These are phyloP conservation scores for Russula olivacea DNA, from an alignment of 768 basidiomycete genomes.

Conservation along the genomic window DNA sequence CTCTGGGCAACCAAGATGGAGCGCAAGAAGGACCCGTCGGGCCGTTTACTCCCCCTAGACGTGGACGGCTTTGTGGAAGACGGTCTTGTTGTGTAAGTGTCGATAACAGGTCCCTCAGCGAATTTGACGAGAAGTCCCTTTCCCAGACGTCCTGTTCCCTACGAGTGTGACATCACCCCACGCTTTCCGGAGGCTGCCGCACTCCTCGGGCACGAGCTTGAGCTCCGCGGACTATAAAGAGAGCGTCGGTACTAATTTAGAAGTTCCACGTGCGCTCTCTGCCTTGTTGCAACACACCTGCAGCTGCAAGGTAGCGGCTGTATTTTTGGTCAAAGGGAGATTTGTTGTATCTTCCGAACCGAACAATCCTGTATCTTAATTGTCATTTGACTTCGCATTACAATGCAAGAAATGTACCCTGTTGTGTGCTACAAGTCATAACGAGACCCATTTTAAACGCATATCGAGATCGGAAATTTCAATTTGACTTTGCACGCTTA, in stretches of 20 bases:
- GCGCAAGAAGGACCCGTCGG: constrained; percentile 15
- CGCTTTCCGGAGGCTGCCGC: constrained; percentile 20
- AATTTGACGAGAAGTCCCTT: not conserved
- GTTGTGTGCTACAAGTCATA: not conserved
- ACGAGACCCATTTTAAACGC: not conserved
- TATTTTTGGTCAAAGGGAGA: not conserved
- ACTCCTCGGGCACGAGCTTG: constrained; percentile 10
- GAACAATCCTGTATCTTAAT: not conserved
- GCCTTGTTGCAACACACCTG: not conserved
- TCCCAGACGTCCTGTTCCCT: constrained; percentile 20
- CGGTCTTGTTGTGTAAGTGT: constrained; percentile 24
- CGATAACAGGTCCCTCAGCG: not conserved
- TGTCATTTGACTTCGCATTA: not conserved
- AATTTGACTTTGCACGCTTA: not conserved
- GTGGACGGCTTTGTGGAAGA: constrained; percentile 24
- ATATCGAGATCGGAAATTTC: not conserved
- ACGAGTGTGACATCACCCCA: constrained; percentile 14
- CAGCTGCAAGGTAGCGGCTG: not conserved
- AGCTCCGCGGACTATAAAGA: constrained; percentile 13
- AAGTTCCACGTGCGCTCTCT: not conserved
- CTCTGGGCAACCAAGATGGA: constrained; percentile 21
- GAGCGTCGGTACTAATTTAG: not conserved
- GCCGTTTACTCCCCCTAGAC: constrained; percentile 12
- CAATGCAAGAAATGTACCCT: not conserved
- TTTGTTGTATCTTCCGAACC: not conserved